phyloP scores from a whole-genome alignment of 768 basidiomycete genomes.

The Mycena capillaripes region DNA sequence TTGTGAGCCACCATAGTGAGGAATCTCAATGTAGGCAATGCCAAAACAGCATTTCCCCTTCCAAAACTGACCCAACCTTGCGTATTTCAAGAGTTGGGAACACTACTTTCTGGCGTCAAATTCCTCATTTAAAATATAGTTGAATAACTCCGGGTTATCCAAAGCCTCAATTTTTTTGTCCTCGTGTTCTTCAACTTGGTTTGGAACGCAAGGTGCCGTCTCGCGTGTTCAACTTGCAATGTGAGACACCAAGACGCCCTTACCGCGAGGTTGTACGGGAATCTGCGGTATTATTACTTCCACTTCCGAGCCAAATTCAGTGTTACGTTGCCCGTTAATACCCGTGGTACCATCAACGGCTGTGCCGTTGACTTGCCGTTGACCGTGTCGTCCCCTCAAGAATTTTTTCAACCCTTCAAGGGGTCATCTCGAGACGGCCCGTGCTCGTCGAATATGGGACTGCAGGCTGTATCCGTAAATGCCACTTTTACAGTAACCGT shows the following conservation, averaged over 20 bases:
- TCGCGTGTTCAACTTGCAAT: background rate
- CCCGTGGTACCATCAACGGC: no score
- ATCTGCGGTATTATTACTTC: background rate
- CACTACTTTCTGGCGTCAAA: background rate
- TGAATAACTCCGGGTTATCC: background rate
- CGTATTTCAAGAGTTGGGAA: no score
- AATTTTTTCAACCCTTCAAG: background rate
- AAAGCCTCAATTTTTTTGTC: background rate
- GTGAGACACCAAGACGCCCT: background rate
- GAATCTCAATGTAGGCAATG: no score
- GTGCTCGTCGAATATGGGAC: constrained; percentile 1
- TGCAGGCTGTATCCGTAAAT: no score
- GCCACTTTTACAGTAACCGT: no score
- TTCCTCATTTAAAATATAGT: background rate
- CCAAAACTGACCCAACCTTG: no score
- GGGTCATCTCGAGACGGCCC: background rate
- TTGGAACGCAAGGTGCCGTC: background rate
- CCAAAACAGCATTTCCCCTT: no score
- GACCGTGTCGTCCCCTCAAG: background rate
- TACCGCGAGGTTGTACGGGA: constrained; percentile 2
- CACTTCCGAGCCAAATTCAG: background rate
- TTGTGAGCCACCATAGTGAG: no score
- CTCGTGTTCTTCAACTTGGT: background rate
- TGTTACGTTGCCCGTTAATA: background rate
- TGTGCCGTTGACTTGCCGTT: no score